These are phyloP conservation scores for Cruciata laevipes DNA, from an alignment of 257 asterid genomes.

Conservation along the genomic window DNA sequence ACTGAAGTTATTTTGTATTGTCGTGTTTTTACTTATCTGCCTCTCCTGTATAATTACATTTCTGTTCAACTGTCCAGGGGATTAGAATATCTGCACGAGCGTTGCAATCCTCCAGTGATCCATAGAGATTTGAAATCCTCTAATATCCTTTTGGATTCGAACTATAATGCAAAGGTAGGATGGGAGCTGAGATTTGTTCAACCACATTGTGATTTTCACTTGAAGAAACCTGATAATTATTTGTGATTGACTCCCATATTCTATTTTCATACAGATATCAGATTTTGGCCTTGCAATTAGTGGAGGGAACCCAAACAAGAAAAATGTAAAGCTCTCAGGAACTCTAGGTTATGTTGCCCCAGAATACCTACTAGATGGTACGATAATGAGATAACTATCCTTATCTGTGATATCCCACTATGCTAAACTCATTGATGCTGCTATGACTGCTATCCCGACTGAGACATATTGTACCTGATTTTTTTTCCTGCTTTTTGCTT, in stretches of 20 bases:
- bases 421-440: background rate
- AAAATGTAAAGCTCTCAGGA: conserved; percentile 68
- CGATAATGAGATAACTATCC: conserved; percentile 19
- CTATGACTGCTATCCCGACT: background rate
- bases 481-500: background rate
- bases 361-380: conserved; percentile 81
- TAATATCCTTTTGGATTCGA: conserved; percentile 77
- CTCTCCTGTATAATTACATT: conserved; percentile 3
- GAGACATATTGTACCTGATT: background rate
- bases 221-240: background rate
- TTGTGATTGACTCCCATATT: conserved; percentile 13
- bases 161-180: conserved; percentile 75
- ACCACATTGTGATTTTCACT: background rate
- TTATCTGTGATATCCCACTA: background rate
- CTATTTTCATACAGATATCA: conserved; percentile 52
- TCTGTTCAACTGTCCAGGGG: conserved; percentile 44
- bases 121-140: conserved; percentile 90
- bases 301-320: conserved; percentile 55
- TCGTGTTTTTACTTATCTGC: background rate
- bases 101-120: conserved; percentile 73
- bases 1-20: background rate
- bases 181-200: conserved; percentile 5
- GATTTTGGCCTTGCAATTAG: conserved; percentile 81
- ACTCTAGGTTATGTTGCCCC: conserved; percentile 91
- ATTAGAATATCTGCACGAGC: conserved; percentile 83